Conservation (phyloP, 257 asterid species). For the Solanum chiquidenum region DNA sequence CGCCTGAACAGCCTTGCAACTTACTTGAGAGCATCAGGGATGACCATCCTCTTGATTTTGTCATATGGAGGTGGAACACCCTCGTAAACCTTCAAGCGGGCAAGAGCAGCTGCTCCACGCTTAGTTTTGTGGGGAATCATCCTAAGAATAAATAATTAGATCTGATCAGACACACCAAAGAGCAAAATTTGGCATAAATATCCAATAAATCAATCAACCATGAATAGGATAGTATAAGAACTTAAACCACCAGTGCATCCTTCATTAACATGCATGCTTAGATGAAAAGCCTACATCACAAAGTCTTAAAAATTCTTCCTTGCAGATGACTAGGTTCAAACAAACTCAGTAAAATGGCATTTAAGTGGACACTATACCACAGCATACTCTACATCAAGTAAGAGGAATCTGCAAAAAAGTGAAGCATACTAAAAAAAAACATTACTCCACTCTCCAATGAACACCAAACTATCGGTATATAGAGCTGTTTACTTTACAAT, state of each 20-base stretch:
- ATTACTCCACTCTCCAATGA: not conserved
- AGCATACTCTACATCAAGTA: not conserved
- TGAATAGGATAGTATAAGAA: too few relatives aligned
- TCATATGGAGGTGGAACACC: conserved; percentile 81
- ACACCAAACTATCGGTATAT: not conserved
- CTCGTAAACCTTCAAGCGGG: conserved; percentile 70
- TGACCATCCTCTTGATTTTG: conserved; percentile 74
- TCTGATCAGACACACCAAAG: not conserved
- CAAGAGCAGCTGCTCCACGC: conserved; percentile 87
- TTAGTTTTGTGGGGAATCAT: conserved; percentile 89
- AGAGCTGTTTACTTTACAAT: not conserved
- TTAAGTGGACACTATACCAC: not conserved
- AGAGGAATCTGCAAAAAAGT: not conserved
- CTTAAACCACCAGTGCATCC: not conserved
- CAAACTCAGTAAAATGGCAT: not conserved
- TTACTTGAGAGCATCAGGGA: conserved; percentile 83
- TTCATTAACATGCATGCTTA: not conserved
- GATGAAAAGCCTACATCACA: not conserved
- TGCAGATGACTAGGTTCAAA: not conserved
- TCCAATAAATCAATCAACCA: not conserved
- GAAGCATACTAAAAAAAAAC: not conserved
- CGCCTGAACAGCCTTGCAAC: not conserved
- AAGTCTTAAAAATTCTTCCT: not conserved
- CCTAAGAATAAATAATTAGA: conserved; percentile 11
- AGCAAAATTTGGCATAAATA: not conserved